phyloP scores from a whole-genome alignment of 805 yeast species.

The Starmerella apis region DNA sequence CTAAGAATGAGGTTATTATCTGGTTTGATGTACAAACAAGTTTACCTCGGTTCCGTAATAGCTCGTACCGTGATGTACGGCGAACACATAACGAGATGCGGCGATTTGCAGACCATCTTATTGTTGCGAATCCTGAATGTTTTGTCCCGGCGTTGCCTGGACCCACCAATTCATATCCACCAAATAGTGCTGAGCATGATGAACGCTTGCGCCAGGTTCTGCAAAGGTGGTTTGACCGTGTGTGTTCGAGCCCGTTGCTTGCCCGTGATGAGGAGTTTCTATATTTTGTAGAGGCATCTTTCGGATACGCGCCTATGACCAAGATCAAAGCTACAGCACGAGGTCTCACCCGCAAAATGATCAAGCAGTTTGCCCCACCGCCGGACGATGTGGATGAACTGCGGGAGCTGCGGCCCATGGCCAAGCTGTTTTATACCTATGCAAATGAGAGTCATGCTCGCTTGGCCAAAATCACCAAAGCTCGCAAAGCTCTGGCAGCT shows the following conservation, averaged over 20 bases:
- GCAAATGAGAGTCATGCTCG: slow-evolving; percentile 44
- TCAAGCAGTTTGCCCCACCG: slow-evolving; percentile 87
- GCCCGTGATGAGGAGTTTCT: slow-evolving; percentile 81
- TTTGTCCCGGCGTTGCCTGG: slow-evolving; percentile 84
- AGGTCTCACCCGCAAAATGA: slow-evolving; percentile 76
- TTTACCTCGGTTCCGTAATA: slow-evolving; percentile 60
- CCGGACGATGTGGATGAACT: slow-evolving; percentile 74
- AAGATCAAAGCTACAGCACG: slow-evolving; percentile 59
- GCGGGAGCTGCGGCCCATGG: slow-evolving; percentile 76
- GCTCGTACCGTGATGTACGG: slow-evolving; percentile 62
- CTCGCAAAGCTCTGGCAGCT: slow-evolving; percentile 40
- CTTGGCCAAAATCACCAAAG: slow-evolving; percentile 45
- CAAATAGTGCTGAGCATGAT: slow-evolving; percentile 73
- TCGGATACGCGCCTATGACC: slow-evolving; percentile 52
- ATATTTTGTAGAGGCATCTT: slow-evolving; percentile 70
- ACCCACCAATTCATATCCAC: slow-evolving; percentile 64
- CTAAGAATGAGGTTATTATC: slow-evolving; percentile 64
- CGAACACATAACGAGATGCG: slow-evolving; percentile 71
- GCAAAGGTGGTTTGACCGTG: slow-evolving; percentile 79
- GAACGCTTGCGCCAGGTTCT: slow-evolving; percentile 45
- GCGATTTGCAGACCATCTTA: slow-evolving; percentile 64
- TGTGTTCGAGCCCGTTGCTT: slow-evolving; percentile 65
- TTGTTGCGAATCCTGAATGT: slow-evolving; percentile 77
- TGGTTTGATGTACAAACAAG: slow-evolving; percentile 60
- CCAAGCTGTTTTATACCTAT: slow-evolving; percentile 59